Base-by-base conservation (phyloP, 2,329 filamentous ascomycete species). In the Ascochyta clinopodiicola region DNA sequence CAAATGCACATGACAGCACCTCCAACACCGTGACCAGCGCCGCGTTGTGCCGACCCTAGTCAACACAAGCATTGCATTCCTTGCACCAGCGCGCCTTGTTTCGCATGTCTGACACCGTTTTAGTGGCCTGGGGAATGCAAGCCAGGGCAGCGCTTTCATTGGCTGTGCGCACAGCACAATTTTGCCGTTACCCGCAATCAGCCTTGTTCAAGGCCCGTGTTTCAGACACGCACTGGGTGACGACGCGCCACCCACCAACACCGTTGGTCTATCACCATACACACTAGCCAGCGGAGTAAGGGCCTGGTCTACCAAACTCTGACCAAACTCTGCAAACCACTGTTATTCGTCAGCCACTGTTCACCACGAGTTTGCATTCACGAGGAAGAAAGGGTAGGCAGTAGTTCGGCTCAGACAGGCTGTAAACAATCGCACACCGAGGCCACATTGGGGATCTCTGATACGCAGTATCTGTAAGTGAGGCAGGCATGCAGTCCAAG, bases 401-500 rank as follows among this genome's bases (percentile, higher is more conserved):
- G 34, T 22, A 7, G 15, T 5, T 35, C 29, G 22, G 19, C 39
- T 57, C 55, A 54, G 55, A 46, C 36, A 38, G 10, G 6, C 7
- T 50, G 34, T 36, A 7, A 37, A 7, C 13, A 12, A 15, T 57
- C 55, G 55, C 55, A 57, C 55, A 57, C 17, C 35, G 50, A 57
- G 50, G 49, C 55, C 56, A 46, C 56, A 36, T 13, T 38, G 46
- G 61, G 63, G 63, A 60, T 66, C 59, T 64, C 59, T 65, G 46
- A 35, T 62, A 57, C 61, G 56, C 54, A 66, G 63, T 66, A 66
- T 66, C 63, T 60, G 63, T 46, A 50, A 49, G 44, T 32, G 48
- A 57, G 44, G 19, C 43, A 51, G 46, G 22, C 43, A 43, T 43
- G 46, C 12, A 31, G 42, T 34, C 27, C 19, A 6, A 17, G 27